Evolutionary conservation across 805 yeast species (phyloP).

Genomic region (Metschnikowia lochheadii): DNA sequence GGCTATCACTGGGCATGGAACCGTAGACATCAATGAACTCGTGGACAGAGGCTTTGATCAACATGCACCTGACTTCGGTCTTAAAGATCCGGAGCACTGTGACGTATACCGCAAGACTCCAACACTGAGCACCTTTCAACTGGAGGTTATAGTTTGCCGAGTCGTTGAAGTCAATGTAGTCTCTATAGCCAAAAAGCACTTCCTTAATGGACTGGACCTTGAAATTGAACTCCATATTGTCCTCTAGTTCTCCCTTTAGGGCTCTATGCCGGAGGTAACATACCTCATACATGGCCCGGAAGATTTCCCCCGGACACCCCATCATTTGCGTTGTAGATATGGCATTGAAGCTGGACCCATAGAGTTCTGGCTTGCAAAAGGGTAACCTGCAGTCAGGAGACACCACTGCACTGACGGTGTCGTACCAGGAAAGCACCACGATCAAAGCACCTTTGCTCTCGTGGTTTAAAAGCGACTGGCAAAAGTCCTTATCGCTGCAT

Average conservation of each 20-base stretch:
- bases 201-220: slow-evolving; percentile 31
- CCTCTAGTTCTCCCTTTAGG: slow-evolving; percentile 7
- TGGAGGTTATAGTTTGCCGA: slow-evolving; percentile 34
- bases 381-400: slow-evolving; percentile 57
- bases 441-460: slow-evolving; percentile 48
- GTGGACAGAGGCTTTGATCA: slow-evolving; percentile 29
- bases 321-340: slow-evolving; percentile 50
- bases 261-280: slow-evolving; percentile 35
- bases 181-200: slow-evolving; percentile 43
- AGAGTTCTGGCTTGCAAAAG: slow-evolving; percentile 50
- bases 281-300: slow-evolving; percentile 42
- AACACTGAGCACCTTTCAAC: slow-evolving; percentile 52
- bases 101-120: slow-evolving; percentile 43
- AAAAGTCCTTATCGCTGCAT: slow-evolving; percentile 41
- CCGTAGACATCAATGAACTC: slow-evolving; percentile 49
- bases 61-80: slow-evolving; percentile 22
- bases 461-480: slow-evolving; percentile 37
- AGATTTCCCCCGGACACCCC: slow-evolving; percentile 61
- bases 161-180: slow-evolving; percentile 33
- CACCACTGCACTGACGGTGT: slow-evolving; percentile 51
- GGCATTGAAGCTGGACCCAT: slow-evolving; percentile 39
- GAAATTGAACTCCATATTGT: slow-evolving; percentile 8
- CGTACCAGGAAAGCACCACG: slow-evolving; percentile 57
- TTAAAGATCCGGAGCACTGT: slow-evolving; percentile 26
- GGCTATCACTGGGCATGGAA: slow-evolving; percentile 42